These are phyloP conservation scores for Herpetospermum pedunculosum DNA, from an alignment of 306 rosid species.

Conservation along the genomic window DNA sequence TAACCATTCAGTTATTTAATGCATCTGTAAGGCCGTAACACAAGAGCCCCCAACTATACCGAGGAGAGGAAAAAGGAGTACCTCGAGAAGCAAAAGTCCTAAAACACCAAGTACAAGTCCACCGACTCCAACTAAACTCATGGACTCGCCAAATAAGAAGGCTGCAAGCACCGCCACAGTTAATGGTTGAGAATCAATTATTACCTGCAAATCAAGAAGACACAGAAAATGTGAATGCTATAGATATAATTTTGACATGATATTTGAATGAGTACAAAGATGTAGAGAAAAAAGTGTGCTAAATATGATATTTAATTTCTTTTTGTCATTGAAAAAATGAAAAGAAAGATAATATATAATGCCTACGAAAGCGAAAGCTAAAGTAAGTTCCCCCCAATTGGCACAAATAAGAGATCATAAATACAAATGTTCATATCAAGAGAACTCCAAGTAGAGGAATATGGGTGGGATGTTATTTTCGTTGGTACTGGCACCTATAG, in stretches of 20 bases:
- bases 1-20: background rate
- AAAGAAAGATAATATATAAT: background rate
- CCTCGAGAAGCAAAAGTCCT: constrained; percentile 89
- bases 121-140: constrained; percentile 66
- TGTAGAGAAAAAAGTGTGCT: background rate
- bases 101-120: constrained; percentile 85
- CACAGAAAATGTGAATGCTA: background rate
- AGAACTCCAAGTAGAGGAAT: background rate
- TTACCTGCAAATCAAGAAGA: constrained; percentile 41
- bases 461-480: background rate
- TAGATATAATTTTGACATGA: background rate
- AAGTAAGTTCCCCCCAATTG: background rate
- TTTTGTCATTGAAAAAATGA: background rate
- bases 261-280: background rate
- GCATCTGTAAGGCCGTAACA: background rate
- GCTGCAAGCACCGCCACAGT: constrained; percentile 91
- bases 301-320: background rate
- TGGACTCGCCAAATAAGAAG: constrained; percentile 81
- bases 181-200: constrained; percentile 93
- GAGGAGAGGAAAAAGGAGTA: constrained; percentile 7
- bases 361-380: background rate
- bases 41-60: background rate
- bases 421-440: background rate
- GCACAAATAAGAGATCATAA: background rate
- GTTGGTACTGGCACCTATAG: background rate